Conservation (phyloP, 1,139 yeast genomes). For the Blastobotrys arbuscula region DNA sequence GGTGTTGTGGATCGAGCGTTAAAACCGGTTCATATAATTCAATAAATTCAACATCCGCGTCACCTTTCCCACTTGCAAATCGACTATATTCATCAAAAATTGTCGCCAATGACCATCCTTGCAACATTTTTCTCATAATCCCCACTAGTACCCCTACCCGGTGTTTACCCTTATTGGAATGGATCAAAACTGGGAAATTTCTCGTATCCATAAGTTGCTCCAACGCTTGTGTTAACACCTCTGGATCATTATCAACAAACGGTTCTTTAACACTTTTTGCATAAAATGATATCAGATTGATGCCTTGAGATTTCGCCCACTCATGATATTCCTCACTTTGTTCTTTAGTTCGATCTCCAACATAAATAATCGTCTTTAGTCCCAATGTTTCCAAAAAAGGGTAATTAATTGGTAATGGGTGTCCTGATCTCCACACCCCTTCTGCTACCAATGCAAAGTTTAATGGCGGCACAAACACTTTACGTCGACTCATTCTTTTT, state of each 20-base stretch:
- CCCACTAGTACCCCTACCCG: constrained; percentile 91
- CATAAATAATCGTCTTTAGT: constrained; percentile 63
- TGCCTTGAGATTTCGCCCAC: constrained; percentile 55
- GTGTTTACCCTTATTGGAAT: constrained; percentile 94
- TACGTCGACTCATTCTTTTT: no score
- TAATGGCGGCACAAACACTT: constrained; percentile 69
- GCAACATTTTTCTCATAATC: constrained; percentile 72
- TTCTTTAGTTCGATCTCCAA: constrained; percentile 61
- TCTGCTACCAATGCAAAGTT: constrained; percentile 87
- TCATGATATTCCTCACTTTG: constrained; percentile 56
- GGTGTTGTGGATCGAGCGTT: constrained; percentile 27
- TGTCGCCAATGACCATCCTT: constrained; percentile 92
- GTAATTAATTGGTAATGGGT: constrained; percentile 82
- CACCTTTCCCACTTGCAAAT: constrained; percentile 91
- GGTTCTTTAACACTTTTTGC: constrained; percentile 76
- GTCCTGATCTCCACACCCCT: constrained; percentile 84
- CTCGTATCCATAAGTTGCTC: constrained; percentile 58
- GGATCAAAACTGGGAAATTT: constrained; percentile 82
- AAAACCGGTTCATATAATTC: constrained; percentile 28
- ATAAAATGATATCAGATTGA: constrained; percentile 54
- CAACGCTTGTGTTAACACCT: constrained; percentile 56
- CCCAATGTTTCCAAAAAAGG: constrained; percentile 66
- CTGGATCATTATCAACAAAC: constrained; percentile 52
- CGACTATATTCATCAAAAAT: constrained; percentile 90
- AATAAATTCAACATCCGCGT: constrained; percentile 56